phyloP scores from a whole-genome alignment of 1,284 basidiomycete genomes.

The Cryptococcus neoformans region DNA sequence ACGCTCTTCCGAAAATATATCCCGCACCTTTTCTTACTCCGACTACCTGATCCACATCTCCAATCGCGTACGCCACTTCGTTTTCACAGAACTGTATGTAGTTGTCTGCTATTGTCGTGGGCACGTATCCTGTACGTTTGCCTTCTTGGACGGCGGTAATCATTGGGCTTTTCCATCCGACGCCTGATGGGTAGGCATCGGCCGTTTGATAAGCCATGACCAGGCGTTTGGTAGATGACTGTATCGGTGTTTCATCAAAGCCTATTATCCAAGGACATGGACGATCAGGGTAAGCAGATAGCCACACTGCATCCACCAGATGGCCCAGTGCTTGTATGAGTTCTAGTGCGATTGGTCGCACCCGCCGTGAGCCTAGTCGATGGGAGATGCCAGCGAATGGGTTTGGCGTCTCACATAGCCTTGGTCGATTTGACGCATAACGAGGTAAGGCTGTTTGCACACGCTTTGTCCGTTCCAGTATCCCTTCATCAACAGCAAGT shows the following conservation, averaged over 20 bases:
- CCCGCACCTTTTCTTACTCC: constrained; percentile 39
- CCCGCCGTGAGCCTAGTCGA: constrained; percentile 32
- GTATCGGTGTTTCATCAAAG: constrained; percentile 3
- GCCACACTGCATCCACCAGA: constrained; percentile 43
- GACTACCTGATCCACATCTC: constrained; percentile 42
- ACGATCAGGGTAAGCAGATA: constrained; percentile 16
- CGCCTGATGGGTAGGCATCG: background rate
- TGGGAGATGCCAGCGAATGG: constrained; percentile 34
- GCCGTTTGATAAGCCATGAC: background rate
- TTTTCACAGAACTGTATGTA: constrained; percentile 38
- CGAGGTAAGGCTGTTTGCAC: constrained; percentile 5
- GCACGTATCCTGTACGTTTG: constrained; percentile 25
- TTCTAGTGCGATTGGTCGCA: constrained; percentile 42
- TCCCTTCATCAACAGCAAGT: constrained; percentile 37
- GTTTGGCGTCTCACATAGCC: constrained; percentile 32
- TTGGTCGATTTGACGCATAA: constrained; percentile 29
- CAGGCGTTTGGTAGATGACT: constrained; percentile 8
- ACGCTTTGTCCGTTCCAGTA: constrained; percentile 14
- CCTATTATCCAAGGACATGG: constrained; percentile 26
- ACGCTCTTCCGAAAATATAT: constrained; percentile 33
- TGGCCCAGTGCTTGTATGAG: constrained; percentile 41
- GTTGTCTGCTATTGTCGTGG: constrained; percentile 12
- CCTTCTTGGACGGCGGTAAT: constrained; percentile 41
- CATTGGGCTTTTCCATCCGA: constrained; percentile 32
- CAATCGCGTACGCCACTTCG: constrained; percentile 34